Evolutionary conservation across 2,329 filamentous ascomycete genomes (phyloP).

Genomic region (Fusarium tricinctum): DNA sequence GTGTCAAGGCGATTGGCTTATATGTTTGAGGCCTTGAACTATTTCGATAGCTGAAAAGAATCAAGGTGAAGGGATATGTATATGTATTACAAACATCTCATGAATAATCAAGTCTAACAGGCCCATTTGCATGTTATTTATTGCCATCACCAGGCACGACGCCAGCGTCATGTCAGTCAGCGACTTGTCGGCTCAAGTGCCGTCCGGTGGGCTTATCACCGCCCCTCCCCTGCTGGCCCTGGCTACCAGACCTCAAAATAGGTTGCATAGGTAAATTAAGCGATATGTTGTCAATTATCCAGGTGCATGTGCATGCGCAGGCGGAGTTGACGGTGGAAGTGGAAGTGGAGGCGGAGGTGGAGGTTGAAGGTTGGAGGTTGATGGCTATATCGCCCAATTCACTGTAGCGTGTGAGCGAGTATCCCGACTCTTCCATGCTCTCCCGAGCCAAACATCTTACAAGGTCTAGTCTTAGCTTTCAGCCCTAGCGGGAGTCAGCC

Average conservation of each 20-base stretch:
- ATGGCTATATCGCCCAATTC: no score
- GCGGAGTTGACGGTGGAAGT: background rate
- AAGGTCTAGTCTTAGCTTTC: constrained; percentile 12
- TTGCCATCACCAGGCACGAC: constrained; percentile 2
- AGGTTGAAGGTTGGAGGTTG: background rate
- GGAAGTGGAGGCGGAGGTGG: no score
- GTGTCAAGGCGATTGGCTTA: background rate
- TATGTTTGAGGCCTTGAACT: background rate
- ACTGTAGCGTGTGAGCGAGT: no score
- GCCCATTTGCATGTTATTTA: background rate
- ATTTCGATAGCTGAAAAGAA: background rate
- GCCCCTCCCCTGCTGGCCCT: background rate
- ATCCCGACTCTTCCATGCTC: no score
- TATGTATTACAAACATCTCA: constrained; percentile 7
- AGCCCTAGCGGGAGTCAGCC: constrained; percentile 30
- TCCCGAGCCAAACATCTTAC: constrained; percentile 27
- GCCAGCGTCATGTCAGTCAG: constrained; percentile 10
- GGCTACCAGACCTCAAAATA: constrained; percentile 9
- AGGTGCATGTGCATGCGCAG: background rate
- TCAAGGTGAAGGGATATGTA: background rate
- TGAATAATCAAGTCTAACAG: background rate
- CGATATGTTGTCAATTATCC: constrained; percentile 1
- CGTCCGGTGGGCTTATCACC: no score
- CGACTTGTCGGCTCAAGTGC: background rate
- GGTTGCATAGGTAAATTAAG: constrained; percentile 1